These are phyloP conservation scores for Protomyces gravidus DNA, from an alignment of 1,139 yeast species.

Conservation along the genomic window DNA sequence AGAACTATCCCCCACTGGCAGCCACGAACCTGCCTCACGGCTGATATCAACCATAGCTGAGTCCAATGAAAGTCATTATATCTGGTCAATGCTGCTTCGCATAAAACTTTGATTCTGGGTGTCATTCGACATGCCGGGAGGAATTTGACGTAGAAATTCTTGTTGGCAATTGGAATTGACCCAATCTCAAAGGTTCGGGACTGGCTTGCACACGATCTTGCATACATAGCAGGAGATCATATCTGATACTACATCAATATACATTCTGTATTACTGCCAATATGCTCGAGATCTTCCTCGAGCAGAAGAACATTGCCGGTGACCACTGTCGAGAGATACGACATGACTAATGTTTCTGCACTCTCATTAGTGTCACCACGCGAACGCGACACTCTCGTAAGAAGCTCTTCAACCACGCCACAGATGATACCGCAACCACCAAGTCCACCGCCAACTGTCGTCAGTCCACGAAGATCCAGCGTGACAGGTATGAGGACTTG, in stretches of 20 bases:
- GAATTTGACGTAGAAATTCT: no score
- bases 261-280: conserved; percentile 1
- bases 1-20: no score
- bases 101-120: no score
- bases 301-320: conserved; percentile 18
- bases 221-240: no score
- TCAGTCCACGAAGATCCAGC: conserved; percentile 13
- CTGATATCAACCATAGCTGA: no score
- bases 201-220: no score
- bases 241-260: not conserved
- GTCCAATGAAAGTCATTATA: no score
- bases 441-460: conserved; percentile 5
- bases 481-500: conserved; percentile 15
- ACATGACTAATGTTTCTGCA: conserved; percentile 22
- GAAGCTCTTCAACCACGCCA: conserved; percentile 23
- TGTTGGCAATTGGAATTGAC: no score
- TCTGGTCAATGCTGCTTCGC: no score
- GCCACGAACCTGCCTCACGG: no score
- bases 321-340: conserved; percentile 20
- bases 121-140: no score
- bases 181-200: no score
- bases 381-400: conserved; percentile 7
- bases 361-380: not conserved
- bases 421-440: conserved; percentile 26
- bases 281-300: conserved; percentile 9